Conservation (phyloP, 495 filamentous ascomycete genomes). For the Ascodesmis nigricans region DNA sequence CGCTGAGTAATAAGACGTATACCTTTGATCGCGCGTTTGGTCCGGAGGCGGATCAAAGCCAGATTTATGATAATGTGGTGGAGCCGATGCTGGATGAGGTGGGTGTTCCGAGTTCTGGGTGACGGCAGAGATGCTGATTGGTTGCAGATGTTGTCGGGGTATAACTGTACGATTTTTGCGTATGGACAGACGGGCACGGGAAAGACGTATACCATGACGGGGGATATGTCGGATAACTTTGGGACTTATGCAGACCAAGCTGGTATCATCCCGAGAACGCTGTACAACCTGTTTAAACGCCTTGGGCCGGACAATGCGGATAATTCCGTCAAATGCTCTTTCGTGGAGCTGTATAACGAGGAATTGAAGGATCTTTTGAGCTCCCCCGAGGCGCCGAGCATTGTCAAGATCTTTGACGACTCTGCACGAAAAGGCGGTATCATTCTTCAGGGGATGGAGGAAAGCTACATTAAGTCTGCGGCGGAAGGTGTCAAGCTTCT, state of each 20-base stretch:
- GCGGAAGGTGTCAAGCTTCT: slow-evolving; percentile 66
- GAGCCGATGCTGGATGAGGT: slow-evolving; percentile 82
- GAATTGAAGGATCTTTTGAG: slow-evolving; percentile 78
- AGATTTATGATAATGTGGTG: slow-evolving; percentile 87
- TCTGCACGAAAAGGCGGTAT: slow-evolving; percentile 54
- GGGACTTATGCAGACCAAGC: slow-evolving; percentile 74
- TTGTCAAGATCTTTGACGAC: slow-evolving; percentile 84
- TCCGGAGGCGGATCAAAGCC: slow-evolving; percentile 74
- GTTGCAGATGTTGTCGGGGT: slow-evolving; percentile 75
- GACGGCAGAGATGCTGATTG: neutral
- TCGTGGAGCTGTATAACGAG: slow-evolving; percentile 96
- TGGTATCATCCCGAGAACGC: slow-evolving; percentile 76
- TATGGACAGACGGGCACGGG: slow-evolving; percentile 96
- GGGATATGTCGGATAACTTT: slow-evolving; percentile 73
- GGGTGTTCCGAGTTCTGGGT: slow-evolving; percentile 14
- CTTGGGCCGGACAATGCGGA: slow-evolving; percentile 58
- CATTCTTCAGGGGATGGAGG: slow-evolving; percentile 92
- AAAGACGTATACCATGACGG: slow-evolving; percentile 98
- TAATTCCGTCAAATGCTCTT: slow-evolving; percentile 86
- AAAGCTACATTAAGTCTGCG: slow-evolving; percentile 70
- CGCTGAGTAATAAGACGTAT: slow-evolving; percentile 86
- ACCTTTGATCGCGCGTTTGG: slow-evolving; percentile 95
- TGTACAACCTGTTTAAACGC: slow-evolving; percentile 68
- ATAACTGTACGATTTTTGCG: slow-evolving; percentile 96
- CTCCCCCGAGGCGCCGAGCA: slow-evolving; percentile 39